Evolutionary conservation across 2,329 filamentous ascomycete genomes (phyloP).

Genomic region (Aspergillus transmontanensis): DNA sequence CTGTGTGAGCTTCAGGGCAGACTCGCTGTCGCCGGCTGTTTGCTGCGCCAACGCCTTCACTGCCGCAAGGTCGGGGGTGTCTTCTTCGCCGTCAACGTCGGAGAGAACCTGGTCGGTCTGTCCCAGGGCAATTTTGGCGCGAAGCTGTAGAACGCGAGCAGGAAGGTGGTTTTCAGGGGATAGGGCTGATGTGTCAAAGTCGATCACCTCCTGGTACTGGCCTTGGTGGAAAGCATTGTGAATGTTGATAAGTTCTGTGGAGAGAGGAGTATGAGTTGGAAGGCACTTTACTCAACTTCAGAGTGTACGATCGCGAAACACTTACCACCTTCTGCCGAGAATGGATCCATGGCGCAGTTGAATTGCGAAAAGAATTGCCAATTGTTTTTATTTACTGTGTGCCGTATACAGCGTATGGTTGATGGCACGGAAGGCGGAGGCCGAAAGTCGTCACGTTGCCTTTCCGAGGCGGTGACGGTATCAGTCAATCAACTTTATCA

Average conservation of each 20-base stretch:
- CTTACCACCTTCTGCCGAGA: slow-evolving; percentile 64
- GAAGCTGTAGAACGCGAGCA: slow-evolving; percentile 75
- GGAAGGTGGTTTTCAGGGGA: slow-evolving; percentile 76
- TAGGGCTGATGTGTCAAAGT: slow-evolving; percentile 80
- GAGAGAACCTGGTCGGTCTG: slow-evolving; percentile 73
- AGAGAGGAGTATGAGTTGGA: slow-evolving; percentile 22
- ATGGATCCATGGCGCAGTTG: slow-evolving; percentile 59
- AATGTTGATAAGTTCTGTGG: slow-evolving; percentile 65
- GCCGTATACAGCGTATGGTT: neutral
- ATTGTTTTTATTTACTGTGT: slow-evolving; percentile 3
- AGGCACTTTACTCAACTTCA: neutral
- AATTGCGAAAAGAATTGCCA: neutral
- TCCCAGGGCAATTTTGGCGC: slow-evolving; percentile 80
- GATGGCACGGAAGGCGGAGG: slow-evolving; percentile 7
- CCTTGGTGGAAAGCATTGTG: slow-evolving; percentile 71
- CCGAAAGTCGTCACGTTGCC: slow-evolving; percentile 28
- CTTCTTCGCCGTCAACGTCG: slow-evolving; percentile 65
- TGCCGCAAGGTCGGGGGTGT: slow-evolving; percentile 73
- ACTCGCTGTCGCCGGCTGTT: slow-evolving; percentile 60
- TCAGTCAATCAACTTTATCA: neutral
- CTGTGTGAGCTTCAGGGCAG: slow-evolving; percentile 66
- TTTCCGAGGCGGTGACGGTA: slow-evolving; percentile 17
- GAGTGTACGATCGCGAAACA: neutral
- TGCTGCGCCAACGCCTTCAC: slow-evolving; percentile 74
- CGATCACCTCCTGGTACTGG: slow-evolving; percentile 82